Evolutionary conservation across 1,139 yeast genomes (phyloP).

Genomic region (Pneumocystis canis): DNA sequence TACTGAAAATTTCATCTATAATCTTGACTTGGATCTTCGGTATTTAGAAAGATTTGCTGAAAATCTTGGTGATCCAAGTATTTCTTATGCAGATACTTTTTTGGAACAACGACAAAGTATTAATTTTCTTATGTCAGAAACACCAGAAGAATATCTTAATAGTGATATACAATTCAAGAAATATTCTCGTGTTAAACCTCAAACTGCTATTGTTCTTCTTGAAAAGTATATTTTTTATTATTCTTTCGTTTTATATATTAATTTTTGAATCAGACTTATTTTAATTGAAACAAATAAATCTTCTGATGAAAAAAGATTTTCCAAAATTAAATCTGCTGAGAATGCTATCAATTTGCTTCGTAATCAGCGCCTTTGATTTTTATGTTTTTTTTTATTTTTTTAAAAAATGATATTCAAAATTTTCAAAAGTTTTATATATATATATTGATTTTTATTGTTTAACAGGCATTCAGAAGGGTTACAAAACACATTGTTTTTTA

Average conservation of each 20-base stretch:
- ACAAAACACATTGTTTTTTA: background rate
- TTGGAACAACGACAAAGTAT: constrained; percentile 49
- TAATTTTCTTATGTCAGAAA: constrained; percentile 36
- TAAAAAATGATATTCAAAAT: background rate
- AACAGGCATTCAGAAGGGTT: background rate
- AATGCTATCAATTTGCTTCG: background rate
- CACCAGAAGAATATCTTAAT: constrained; percentile 41
- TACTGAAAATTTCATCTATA: constrained; percentile 36
- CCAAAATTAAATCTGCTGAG: background rate
- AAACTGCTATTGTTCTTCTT: constrained; percentile 38
- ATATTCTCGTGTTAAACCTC: constrained; percentile 47
- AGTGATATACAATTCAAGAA: constrained; percentile 41
- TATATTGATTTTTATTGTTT: background rate
- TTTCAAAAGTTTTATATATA: background rate
- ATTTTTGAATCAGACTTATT: background rate
- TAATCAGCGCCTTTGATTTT: background rate
- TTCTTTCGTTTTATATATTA: background rate
- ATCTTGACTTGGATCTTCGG: constrained; percentile 47
- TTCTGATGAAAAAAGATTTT: background rate
- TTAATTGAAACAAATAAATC: background rate
- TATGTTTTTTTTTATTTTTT: background rate
- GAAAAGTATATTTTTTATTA: constrained; percentile 24
- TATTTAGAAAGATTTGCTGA: constrained; percentile 42
- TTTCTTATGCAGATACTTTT: constrained; percentile 29
- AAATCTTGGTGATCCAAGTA: constrained; percentile 27